These are phyloP conservation scores for Fraxinus ornus DNA, from an alignment of 305 asterid genomes.

Conservation along the genomic window DNA sequence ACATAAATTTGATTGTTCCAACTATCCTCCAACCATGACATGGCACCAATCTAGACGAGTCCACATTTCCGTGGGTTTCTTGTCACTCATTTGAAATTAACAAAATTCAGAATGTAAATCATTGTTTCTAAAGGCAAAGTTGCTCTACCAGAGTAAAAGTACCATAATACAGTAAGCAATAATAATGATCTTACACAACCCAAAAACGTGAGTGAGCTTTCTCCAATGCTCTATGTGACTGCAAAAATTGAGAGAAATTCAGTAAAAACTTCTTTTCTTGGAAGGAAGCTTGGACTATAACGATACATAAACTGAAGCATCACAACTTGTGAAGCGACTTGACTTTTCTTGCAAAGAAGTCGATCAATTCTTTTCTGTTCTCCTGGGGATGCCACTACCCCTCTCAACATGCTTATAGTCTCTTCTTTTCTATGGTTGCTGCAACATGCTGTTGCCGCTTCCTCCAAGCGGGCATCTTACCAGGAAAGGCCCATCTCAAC, in stretches of 20 bases:
- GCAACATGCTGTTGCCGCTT: slow-evolving; percentile 63
- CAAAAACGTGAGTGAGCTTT: background rate
- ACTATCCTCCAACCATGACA: background rate
- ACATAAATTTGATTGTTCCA: background rate
- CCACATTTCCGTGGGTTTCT: background rate
- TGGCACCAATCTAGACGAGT: background rate
- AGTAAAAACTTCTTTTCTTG: background rate
- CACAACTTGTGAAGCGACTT: background rate
- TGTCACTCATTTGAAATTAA: background rate
- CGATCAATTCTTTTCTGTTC: background rate
- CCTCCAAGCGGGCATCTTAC: slow-evolving; percentile 94
- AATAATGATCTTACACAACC: background rate
- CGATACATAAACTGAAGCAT: background rate
- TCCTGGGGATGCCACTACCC: background rate
- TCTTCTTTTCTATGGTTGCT: slow-evolving; percentile 58
- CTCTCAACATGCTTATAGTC: slow-evolving; percentile 18
- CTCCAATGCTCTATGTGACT: background rate
- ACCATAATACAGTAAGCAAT: background rate
- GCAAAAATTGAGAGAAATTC: background rate
- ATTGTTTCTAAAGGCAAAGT: background rate
- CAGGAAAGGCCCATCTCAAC: slow-evolving; percentile 93
- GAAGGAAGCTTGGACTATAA: background rate
- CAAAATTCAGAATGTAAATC: background rate
- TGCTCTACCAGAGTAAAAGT: background rate
- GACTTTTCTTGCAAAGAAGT: background rate